Base-by-base conservation (phyloP, 352 stramenopile genomes). In the Phytophthora constricta region DNA sequence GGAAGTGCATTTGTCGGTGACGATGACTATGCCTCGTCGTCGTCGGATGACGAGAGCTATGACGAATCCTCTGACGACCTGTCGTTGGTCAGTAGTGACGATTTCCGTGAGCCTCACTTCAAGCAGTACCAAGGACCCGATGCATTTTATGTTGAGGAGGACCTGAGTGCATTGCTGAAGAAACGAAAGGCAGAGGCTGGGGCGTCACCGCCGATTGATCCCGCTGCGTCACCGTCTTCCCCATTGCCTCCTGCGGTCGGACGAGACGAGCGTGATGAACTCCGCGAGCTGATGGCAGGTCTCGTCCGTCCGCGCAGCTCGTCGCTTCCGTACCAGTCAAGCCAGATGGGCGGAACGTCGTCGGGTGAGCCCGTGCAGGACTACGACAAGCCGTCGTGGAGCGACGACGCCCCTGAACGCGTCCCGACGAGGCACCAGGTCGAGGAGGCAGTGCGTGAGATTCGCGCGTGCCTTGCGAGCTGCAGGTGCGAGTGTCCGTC, bases 401-500 rank as follows among this genome's bases (percentile, higher is more conserved):
- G 84, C 41, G 84, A 92, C 33, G 80, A 81, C 25, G 75, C 71
- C 5, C 72, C 74, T 16, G 72, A 78, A 48, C 81, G 77, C 39
- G 45, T 46, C 4, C 68, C 74, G 23, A 80, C 66, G 3, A 68
- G 66, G 19, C 64, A 82, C 45, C 79, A 85, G 51, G 62, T 86
- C 3, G 74, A 87, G 28, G 69, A 86, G 33, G 66, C 72, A 7
- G 64, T 88, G 26, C 59, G 57, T 7, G 78, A 90, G 49, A 76
- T 93, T 19, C 81, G 83, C 0, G 65, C 74, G 8, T 89, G 72
- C 34, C 62, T 93, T 1, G 76, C 78, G 25, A 84, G 81, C 25
- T 82, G 89, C 45, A 72, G 82, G 17, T 79, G 74, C 56, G 82
- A 93, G 47, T 93, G 85, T 61, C 82, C 84, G 13, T 92, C 84